These are phyloP conservation scores for Neofusicoccum kwambonambiense DNA, from an alignment of 2,329 filamentous ascomycete genomes.

Conservation along the genomic window DNA sequence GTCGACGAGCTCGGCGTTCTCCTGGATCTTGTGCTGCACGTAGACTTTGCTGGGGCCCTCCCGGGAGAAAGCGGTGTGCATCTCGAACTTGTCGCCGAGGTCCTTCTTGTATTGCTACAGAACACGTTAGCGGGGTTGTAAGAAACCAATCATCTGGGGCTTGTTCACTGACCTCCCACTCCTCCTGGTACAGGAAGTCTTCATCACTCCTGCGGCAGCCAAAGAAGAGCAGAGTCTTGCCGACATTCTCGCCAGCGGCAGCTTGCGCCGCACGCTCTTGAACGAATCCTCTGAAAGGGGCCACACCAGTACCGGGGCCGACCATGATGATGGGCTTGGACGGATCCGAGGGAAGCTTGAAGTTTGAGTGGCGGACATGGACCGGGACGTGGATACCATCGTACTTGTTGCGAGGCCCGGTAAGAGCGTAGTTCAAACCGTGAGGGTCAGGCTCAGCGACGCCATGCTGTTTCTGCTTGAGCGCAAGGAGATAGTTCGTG, in stretches of 20 bases:
- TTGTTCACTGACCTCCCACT: slow-evolving; percentile 78
- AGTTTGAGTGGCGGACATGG: slow-evolving; percentile 96
- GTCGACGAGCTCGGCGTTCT: slow-evolving; percentile 80
- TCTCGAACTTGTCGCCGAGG: slow-evolving; percentile 83
- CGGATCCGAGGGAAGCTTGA: slow-evolving; percentile 95
- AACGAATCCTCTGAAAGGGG: slow-evolving; percentile 91
- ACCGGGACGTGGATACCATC: slow-evolving; percentile 93
- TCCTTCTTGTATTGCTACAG: slow-evolving; percentile 74
- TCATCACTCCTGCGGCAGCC: slow-evolving; percentile 85
- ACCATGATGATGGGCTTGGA: slow-evolving; percentile 94
- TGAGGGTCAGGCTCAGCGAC: slow-evolving; percentile 79
- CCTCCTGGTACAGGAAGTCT: slow-evolving; percentile 87
- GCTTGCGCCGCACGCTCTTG: slow-evolving; percentile 88
- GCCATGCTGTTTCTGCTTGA: slow-evolving; percentile 96
- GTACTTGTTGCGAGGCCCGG: slow-evolving; percentile 92
- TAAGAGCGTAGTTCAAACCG: slow-evolving; percentile 81
- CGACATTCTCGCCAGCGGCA: slow-evolving; percentile 76
- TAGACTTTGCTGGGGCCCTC: slow-evolving; percentile 88
- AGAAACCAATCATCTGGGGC: slow-evolving; percentile 19
- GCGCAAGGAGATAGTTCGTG: slow-evolving; percentile 91
- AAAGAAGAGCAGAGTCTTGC: slow-evolving; percentile 88
- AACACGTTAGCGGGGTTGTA: slow-evolving; percentile 28
- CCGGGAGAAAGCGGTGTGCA: slow-evolving; percentile 94
- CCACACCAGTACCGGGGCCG: slow-evolving; percentile 93
- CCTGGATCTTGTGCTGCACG: slow-evolving; percentile 88